A percentile compares a stretch with the other conserved stretches of the same genome.
phyloP scores from a whole-genome alignment of 129 eudicot species.

The Lactuca sativa region DNA sequence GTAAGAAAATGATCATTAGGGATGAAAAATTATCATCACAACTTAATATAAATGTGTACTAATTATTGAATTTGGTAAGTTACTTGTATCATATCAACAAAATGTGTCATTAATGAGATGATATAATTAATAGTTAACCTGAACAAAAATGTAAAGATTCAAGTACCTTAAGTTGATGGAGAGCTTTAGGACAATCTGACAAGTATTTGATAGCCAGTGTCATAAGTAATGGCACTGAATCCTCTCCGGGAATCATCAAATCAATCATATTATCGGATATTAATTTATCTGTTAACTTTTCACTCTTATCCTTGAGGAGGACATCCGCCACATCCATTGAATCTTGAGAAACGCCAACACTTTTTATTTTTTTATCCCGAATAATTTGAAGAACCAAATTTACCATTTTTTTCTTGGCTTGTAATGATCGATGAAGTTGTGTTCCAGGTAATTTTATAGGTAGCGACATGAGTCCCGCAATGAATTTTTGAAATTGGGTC shows the following conservation, averaged over 20 bases:
- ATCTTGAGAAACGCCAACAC: slow-evolving; percentile 1
- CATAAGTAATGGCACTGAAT: slow-evolving; percentile 81
- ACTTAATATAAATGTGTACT: neutral
- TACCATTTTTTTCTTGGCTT: slow-evolving; percentile 86
- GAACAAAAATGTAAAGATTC: neutral
- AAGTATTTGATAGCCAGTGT: slow-evolving; percentile 81
- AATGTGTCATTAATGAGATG: neutral
- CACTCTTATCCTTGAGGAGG: slow-evolving; percentile 57
- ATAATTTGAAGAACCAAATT: slow-evolving; percentile 57
- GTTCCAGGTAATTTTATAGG: slow-evolving; percentile 86
- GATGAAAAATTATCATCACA: slow-evolving; percentile 23
- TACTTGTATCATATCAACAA: neutral
- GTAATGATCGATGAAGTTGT: slow-evolving; percentile 71
- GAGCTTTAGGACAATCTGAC: slow-evolving; percentile 81
- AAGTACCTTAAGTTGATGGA: slow-evolving; percentile 66
- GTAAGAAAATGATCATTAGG: slow-evolving; percentile 19
- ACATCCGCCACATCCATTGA: slow-evolving; percentile 73
- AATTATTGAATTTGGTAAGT: neutral
- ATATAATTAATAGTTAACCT: neutral
- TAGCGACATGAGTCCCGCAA: slow-evolving; percentile 86
- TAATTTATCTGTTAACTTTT: slow-evolving; percentile 61
- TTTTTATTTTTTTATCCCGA: slow-evolving; percentile 38
- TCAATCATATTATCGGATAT: slow-evolving; percentile 86
- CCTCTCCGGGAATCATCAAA: slow-evolving; percentile 98
- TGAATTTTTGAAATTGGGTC: slow-evolving; percentile 75